Percentiles rank a stretch among this genome's conserved stretches.
Conservation (phyloP, 2,329 filamentous ascomycete species). For the Sporothrix mexicana region DNA sequence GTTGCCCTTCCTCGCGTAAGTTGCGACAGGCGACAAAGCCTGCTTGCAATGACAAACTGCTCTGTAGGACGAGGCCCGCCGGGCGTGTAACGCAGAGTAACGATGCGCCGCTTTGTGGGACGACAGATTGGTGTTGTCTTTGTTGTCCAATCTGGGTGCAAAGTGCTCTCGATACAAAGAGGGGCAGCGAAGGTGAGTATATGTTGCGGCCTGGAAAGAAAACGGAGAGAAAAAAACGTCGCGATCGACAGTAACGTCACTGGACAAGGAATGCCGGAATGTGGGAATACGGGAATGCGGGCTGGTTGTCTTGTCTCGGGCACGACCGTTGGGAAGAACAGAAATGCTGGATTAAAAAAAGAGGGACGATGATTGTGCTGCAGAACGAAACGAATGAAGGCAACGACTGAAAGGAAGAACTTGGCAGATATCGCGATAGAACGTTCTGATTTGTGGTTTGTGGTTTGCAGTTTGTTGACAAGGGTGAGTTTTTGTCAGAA, state of each 20-base stretch:
- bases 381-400: neutral
- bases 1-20: neutral
- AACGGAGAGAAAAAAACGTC: neutral
- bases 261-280: constrained; percentile 11
- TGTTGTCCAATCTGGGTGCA: neutral
- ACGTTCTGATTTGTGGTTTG: neutral
- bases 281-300: constrained; percentile 30
- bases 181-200: neutral
- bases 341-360: neutral
- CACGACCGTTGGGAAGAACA: constrained; percentile 4
- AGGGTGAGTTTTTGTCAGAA: neutral
- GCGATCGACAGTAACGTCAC: constrained; percentile 17
- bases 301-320: constrained; percentile 1
- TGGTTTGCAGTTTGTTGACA: constrained; percentile 5
- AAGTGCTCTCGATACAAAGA: neutral
- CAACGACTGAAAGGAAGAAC: neutral
- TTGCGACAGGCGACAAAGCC: neutral
- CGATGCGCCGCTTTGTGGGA: constrained; percentile 5
- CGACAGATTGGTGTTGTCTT: neutral
- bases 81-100: constrained; percentile 13
- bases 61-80: constrained; percentile 9
- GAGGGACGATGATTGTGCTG: neutral
- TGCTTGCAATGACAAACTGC: too few relatives aligned
- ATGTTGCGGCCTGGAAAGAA: neutral
- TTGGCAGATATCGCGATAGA: constrained; percentile 1